phyloP scores from a whole-genome alignment of 2,329 filamentous ascomycete genomes.

The Daldinia sp. region DNA sequence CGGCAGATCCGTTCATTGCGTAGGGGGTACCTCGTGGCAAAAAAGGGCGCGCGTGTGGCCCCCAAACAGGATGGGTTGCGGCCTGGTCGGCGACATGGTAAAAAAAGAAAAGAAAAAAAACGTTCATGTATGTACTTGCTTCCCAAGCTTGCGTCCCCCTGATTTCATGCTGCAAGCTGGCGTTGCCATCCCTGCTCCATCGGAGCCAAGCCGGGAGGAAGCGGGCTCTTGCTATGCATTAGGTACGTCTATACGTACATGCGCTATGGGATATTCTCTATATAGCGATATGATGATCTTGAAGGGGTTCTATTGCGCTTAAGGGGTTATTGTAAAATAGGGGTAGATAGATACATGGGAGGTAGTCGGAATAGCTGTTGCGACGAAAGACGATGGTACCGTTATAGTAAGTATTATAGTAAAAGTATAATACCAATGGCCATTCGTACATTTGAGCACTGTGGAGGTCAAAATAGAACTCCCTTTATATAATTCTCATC shows the following conservation, averaged over 20 bases:
- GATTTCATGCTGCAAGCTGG: too few species aligned
- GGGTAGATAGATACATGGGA: background rate
- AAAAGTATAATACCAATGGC: too few species aligned
- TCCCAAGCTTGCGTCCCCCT: too few species aligned
- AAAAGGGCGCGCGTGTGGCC: background rate
- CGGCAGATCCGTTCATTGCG: conserved; percentile 26
- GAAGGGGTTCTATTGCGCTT: background rate
- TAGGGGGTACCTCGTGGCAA: conserved; percentile 5
- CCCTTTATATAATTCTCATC: too few species aligned
- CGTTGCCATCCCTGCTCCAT: conserved; percentile 2
- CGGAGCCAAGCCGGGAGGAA: conserved; percentile 30
- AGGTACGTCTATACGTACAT: too few species aligned
- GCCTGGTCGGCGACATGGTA: background rate
- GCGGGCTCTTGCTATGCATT: conserved; percentile 16
- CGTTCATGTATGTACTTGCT: background rate
- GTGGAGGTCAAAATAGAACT: too few species aligned
- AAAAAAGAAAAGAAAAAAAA: too few species aligned
- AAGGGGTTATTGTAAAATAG: background rate
- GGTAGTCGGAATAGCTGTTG: too few species aligned
- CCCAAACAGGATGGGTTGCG: conserved; percentile 13
- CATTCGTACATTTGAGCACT: too few species aligned
- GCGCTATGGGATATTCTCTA: background rate
- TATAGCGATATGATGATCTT: background rate
- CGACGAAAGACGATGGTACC: too few species aligned
- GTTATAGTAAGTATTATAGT: too few species aligned